Conservation (phyloP, 169 alveolate genomes). For the Cryptosporidium sp. region DNA sequence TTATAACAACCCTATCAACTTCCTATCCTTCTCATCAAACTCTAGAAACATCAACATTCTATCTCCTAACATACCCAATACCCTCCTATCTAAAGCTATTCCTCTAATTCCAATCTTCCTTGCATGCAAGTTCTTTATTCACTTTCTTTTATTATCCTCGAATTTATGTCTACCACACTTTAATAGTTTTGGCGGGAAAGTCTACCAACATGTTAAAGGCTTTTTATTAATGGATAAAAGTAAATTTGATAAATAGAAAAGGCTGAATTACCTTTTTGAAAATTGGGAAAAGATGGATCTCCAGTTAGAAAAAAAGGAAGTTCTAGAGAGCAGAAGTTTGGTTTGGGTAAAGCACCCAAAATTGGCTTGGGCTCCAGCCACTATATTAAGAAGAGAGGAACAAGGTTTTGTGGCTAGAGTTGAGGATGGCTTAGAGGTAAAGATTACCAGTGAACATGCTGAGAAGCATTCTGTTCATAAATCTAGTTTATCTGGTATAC, state of each 20-base stretch:
- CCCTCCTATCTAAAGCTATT: too few species aligned
- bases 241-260: background rate
- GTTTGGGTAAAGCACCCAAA: conserved; percentile 71
- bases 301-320: conserved; percentile 42
- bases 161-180: conserved; percentile 70
- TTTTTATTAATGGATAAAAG: background rate
- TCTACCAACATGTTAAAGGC: conserved; percentile 23
- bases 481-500: conserved; percentile 82
- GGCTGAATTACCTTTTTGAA: conserved; percentile 10
- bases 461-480: conserved; percentile 52
- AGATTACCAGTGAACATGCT: conserved; percentile 39
- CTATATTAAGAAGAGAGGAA: conserved; percentile 21
- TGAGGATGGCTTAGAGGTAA: conserved; percentile 64
- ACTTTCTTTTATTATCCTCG: conserved; percentile 22
- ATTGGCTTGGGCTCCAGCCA: conserved; percentile 75
- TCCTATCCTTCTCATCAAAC: background rate
- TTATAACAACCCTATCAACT: background rate
- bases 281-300: conserved; percentile 31
- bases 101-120: background rate
- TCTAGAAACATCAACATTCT: background rate
- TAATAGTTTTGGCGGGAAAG: conserved; percentile 47
- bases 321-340: conserved; percentile 30
- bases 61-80: too few species aligned
- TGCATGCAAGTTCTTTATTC: background rate
- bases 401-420: conserved; percentile 44